Evolutionary conservation across 345 rosid genomes (phyloP).

Genomic region (Eucalyptus cloeziana): DNA sequence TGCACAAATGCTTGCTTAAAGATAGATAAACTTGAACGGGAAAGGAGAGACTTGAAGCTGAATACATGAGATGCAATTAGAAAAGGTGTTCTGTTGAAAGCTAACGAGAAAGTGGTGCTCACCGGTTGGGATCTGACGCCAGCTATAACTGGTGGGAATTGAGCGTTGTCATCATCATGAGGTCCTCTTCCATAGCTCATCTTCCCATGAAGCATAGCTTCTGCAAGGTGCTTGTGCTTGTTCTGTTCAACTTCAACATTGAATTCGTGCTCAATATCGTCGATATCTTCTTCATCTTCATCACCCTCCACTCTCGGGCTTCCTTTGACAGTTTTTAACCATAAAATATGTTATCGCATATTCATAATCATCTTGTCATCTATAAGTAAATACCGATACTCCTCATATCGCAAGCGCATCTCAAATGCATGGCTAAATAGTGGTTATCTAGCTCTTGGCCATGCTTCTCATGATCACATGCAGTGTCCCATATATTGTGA

Average conservation of each 20-base stretch:
- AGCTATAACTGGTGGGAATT: conserved; percentile 54
- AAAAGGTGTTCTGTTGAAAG: not conserved
- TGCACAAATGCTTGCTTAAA: conserved; percentile 2
- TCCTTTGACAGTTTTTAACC: conserved; percentile 18
- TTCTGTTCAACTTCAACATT: conserved; percentile 67
- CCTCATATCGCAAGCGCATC: not conserved
- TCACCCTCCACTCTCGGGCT: conserved; percentile 91
- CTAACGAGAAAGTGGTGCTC: not conserved
- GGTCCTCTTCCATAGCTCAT: conserved; percentile 97
- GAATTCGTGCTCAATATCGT: conserved; percentile 90
- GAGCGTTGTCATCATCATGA: conserved; percentile 46
- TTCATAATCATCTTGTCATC: not conserved
- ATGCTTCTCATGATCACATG: not conserved
- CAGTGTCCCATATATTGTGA: not conserved
- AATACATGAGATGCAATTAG: not conserved
- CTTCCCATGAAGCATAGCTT: conserved; percentile 85
- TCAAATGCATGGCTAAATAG: not conserved
- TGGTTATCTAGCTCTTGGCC: not conserved
- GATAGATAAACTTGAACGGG: not conserved
- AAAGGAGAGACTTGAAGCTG: not conserved
- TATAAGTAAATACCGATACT: not conserved
- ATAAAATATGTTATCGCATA: not conserved
- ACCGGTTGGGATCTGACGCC: conserved; percentile 73
- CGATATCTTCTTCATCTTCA: conserved; percentile 90
- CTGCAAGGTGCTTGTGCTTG: conserved; percentile 54